These are phyloP conservation scores for Lanmaoa rubissima DNA, from an alignment of 768 basidiomycete genomes.

Conservation along the genomic window DNA sequence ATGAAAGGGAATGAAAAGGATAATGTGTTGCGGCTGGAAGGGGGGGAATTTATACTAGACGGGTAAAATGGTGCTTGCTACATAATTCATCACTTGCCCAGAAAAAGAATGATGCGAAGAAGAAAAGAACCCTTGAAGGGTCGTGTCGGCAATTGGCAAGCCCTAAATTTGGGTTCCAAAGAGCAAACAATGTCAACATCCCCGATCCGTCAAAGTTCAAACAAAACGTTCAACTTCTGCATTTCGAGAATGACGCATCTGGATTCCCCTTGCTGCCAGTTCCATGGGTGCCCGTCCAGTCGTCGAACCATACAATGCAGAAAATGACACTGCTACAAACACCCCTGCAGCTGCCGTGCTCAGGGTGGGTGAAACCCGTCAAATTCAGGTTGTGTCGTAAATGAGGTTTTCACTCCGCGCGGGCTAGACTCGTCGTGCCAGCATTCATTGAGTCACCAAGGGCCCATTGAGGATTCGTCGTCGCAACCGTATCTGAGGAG, in stretches of 20 bases:
- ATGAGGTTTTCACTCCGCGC: background rate
- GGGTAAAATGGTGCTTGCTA: too few relatives aligned
- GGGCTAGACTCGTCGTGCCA: background rate
- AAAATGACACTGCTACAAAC: background rate
- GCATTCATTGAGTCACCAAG: background rate
- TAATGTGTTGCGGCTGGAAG: background rate
- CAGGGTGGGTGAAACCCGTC: background rate
- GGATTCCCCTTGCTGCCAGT: background rate
- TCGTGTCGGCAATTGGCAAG: slow-evolving; percentile 13
- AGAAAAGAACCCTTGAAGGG: slow-evolving; percentile 5
- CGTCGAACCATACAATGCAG: background rate
- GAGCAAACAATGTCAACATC: background rate
- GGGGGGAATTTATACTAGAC: slow-evolving; percentile 10
- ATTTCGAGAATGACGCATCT: background rate
- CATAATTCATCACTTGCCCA: too few relatives aligned
- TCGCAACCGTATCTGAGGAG: background rate
- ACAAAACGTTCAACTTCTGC: background rate
- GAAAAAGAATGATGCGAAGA: background rate
- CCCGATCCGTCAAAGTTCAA: slow-evolving; percentile 1
- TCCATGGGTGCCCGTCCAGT: background rate
- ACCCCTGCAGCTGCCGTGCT: background rate
- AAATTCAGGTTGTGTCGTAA: background rate
- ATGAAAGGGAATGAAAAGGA: too few relatives aligned
- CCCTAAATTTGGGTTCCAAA: background rate
- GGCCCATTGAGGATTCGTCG: background rate